Percentiles rank a stretch among this genome's conserved stretches.
Evolutionary conservation across 2,329 filamentous ascomycete species (phyloP).

Genomic region (Septoria linicola): DNA sequence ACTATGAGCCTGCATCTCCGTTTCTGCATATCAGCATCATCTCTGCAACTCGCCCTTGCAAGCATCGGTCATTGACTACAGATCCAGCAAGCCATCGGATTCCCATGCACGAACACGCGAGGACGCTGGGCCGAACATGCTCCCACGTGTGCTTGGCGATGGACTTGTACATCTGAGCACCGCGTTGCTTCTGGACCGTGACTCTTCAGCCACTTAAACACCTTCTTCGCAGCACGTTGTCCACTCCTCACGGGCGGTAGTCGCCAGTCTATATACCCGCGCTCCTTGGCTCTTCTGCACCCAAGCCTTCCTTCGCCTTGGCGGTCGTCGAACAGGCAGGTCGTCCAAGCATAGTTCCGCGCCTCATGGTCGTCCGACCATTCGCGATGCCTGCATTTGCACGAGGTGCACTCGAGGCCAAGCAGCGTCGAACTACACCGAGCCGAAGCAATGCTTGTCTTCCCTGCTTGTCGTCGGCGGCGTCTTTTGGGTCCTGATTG

Average conservation of each 20-base stretch:
- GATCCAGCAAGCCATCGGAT: conserved; percentile 3
- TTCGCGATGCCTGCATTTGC: conserved; percentile 5
- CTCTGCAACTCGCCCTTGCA: not conserved
- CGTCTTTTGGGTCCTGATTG: not conserved
- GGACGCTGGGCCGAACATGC: not conserved
- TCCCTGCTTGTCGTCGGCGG: conserved; percentile 11
- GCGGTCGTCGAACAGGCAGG: conserved; percentile 16
- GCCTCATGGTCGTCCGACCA: conserved; percentile 6
- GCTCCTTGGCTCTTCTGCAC: conserved; percentile 10
- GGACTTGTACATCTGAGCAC: conserved; percentile 1
- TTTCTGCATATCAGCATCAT: not conserved
- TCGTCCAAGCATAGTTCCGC: conserved; percentile 3
- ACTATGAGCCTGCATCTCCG: not conserved
- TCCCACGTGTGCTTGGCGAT: conserved; percentile 15
- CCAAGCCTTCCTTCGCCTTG: conserved; percentile 18
- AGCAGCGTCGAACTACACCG: conserved; percentile 6
- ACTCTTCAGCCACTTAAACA: conserved; percentile 8
- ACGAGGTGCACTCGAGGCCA: conserved; percentile 13
- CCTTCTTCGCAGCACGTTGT: conserved; percentile 8
- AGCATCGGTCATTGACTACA: conserved; percentile 10
- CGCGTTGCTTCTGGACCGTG: conserved; percentile 7
- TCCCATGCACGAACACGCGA: conserved; percentile 2
- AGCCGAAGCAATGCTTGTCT: conserved; percentile 14
- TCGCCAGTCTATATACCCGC: not conserved
- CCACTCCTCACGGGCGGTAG: not conserved